phyloP scores from a whole-genome alignment of 148 eudicot species.

The Rhododendron kiyosumense region DNA sequence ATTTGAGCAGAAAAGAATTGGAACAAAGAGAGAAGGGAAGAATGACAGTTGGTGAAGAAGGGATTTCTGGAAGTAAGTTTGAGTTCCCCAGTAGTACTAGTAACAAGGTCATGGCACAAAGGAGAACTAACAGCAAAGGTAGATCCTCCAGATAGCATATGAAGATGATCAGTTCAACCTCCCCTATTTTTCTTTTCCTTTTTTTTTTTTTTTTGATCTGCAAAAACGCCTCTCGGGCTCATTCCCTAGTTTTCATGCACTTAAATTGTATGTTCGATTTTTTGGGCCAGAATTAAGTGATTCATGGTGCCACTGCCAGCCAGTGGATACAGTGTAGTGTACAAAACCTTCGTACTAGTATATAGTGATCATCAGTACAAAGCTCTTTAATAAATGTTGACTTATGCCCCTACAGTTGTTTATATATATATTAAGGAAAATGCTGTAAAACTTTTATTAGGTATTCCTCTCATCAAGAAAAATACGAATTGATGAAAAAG shows the following conservation, averaged over 20 bases:
- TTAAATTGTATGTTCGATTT: background rate
- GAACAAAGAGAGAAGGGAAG: constrained; percentile 4
- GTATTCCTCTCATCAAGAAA: too few relatives aligned
- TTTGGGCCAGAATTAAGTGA: background rate
- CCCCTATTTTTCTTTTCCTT: background rate
- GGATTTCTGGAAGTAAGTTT: constrained; percentile 13
- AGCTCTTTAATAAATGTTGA: background rate
- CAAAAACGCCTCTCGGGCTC: too few relatives aligned
- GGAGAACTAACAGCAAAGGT: constrained; percentile 10
- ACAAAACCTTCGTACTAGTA: background rate
- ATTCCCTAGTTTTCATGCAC: background rate
- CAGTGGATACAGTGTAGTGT: background rate
- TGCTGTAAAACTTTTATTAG: background rate
- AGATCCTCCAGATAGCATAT: constrained; percentile 6
- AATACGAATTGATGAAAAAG: too few relatives aligned
- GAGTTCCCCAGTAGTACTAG: background rate
- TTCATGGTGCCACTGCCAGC: background rate
- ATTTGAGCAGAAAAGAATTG: background rate
- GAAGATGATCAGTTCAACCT: background rate
- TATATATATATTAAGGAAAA: background rate
- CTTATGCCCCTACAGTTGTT: background rate
- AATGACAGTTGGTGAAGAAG: constrained; percentile 5
- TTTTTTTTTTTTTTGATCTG: too few relatives aligned
- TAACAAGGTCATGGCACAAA: background rate
- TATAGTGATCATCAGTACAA: background rate